Evolutionary conservation across 495 filamentous ascomycete genomes (phyloP).

Genomic region (Hypoxylon rickii): DNA sequence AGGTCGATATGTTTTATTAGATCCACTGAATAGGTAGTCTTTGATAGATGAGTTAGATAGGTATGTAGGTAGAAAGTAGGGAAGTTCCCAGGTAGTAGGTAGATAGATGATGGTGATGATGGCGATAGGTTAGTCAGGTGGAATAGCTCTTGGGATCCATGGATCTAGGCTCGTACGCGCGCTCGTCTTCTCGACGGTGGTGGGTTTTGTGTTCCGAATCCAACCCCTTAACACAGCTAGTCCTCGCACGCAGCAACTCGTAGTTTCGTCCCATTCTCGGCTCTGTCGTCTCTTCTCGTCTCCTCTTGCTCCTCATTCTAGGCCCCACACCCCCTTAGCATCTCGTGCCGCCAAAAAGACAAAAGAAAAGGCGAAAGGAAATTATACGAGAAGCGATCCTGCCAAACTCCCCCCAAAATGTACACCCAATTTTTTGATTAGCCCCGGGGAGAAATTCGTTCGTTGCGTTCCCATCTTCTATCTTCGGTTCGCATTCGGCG

Average conservation of each 20-base stretch:
- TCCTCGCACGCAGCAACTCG: neutral
- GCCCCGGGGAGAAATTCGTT: neutral
- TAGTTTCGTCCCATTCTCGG: neutral
- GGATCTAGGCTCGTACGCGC: neutral
- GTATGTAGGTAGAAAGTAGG: too few relatives aligned
- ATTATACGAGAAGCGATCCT: conserved; percentile 1
- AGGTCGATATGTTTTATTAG: conserved; percentile 12
- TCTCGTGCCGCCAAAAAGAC: neutral
- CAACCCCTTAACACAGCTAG: neutral
- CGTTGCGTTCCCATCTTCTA: neutral
- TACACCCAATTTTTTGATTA: conserved; percentile 13
- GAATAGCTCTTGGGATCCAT: neutral
- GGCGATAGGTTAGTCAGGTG: neutral
- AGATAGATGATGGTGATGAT: conserved; percentile 2
- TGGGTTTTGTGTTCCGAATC: conserved; percentile 4
- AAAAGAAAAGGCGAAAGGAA: conserved; percentile 9
- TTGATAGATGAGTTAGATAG: conserved; percentile 16
- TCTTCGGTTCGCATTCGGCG: neutral
- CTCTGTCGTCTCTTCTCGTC: neutral
- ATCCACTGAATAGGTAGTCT: neutral
- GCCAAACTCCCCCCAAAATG: conserved; percentile 9
- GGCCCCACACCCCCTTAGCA: neutral
- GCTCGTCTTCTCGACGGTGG: conserved; percentile 1
- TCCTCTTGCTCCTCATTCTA: conserved; percentile 2
- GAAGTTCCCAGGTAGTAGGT: too few relatives aligned